Percentiles rank a stretch among this genome's conserved stretches.
Conservation (phyloP, 257 asterid genomes). For the Fraxinus quadrangulata region DNA sequence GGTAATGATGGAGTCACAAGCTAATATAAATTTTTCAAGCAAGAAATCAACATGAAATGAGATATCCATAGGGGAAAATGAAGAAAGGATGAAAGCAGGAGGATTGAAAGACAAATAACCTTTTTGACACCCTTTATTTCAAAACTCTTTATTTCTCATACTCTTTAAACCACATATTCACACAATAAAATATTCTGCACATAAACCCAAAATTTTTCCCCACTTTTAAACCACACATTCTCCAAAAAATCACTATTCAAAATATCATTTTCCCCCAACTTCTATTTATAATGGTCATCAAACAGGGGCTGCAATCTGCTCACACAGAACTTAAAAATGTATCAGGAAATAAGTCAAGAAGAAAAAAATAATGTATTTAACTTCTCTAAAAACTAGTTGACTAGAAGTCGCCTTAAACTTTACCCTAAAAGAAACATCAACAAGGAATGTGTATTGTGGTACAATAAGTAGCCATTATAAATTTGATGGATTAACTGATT, state of each 20-base stretch:
- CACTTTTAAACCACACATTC: too few species aligned
- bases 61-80: neutral
- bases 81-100: neutral
- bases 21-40: neutral
- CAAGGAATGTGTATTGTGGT: neutral
- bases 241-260: too few species aligned
- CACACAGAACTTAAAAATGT: neutral
- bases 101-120: neutral
- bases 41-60: neutral
- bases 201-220: too few species aligned
- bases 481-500: neutral
- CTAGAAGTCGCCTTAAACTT: neutral
- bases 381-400: neutral
- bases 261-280: too few species aligned
- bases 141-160: too few species aligned
- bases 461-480: neutral
- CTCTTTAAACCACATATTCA: too few species aligned
- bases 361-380: neutral
- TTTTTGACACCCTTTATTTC: too few species aligned
- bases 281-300: too few species aligned
- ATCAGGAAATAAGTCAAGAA: neutral
- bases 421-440: neutral
- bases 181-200: too few species aligned
- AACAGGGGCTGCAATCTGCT: neutral
- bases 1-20: neutral